Base-by-base conservation (phyloP, 2,329 filamentous ascomycete species). In the Paramyrothecium sp. region DNA sequence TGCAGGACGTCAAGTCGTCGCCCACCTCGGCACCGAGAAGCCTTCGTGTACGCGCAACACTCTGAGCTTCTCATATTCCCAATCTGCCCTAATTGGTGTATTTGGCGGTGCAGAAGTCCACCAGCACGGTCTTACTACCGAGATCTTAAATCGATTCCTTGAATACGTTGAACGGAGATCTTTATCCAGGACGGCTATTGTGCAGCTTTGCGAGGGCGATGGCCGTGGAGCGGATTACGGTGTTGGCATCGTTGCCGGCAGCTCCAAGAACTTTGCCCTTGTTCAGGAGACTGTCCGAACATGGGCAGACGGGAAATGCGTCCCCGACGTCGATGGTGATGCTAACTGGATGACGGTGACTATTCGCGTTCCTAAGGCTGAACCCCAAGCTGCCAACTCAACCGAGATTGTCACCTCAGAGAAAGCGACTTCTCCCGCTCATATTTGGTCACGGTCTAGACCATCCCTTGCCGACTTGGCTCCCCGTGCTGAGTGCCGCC, bases 191-290 rank as follows among this genome's bases (percentile, higher is more conserved):
- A 60, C 54, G 7, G 58, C 57, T 7, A 58, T 66, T n/a, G 64
- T 71, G 53, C 67, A 73, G 55, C 63, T 71, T 17, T 72, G 68
- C 56, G 62, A 61, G 17, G 51, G 56, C 7, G 54, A 62, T 47
- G 63, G 58, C 22, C 62, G 63, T 21, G 64, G 61, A 17, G 58
- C 64, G 10, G 60, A 66, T 47, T 69, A 70, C 54, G 61, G 59
- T 21, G 60, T 71, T 38, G 69, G 71, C 8, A 54, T 71, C 38
- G 60, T 70, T 10, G 65, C 67, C 17, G 61, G 59, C 49, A 64
- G 62, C 53, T 53, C 58, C 26, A 59, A 58, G 2, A 67, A 64
- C 22, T 64, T 72, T 23, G n/a, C 58, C 19, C 56, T 63, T 20
- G 60, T 70, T 33, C 67, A 70, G 55, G 34, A 65, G 44, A 54